These are phyloP conservation scores for Aspergillus sergii DNA, from an alignment of 2,329 filamentous ascomycete species.

Conservation along the genomic window DNA sequence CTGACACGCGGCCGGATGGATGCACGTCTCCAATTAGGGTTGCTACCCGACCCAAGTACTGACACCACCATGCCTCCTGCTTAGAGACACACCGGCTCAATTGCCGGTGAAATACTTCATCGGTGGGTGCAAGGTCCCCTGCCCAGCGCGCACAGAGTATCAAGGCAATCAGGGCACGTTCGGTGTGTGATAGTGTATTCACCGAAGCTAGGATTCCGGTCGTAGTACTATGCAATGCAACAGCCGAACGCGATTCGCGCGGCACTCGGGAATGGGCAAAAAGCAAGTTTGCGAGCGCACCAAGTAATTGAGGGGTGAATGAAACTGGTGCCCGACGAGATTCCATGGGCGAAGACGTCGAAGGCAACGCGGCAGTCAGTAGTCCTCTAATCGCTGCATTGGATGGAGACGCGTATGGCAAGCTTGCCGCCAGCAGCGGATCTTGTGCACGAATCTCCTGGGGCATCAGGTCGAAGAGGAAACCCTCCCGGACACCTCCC, in stretches of 20 bases:
- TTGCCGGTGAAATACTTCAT: conserved; percentile 57
- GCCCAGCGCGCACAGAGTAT: conserved; percentile 75
- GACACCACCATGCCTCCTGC: conserved; percentile 65
- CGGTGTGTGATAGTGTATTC: conserved; percentile 74
- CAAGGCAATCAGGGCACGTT: conserved; percentile 71
- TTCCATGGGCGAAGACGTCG: conserved; percentile 17
- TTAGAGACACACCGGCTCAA: conserved; percentile 57
- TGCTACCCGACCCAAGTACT: conserved; percentile 64
- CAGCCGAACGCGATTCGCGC: conserved; percentile 62
- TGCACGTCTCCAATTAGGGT: conserved; percentile 61
- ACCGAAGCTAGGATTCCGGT: conserved; percentile 66
- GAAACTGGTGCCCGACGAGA: conserved; percentile 38
- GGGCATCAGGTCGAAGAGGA: conserved; percentile 72
- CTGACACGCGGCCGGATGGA: conserved; percentile 56
- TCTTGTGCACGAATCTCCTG: conserved; percentile 61
- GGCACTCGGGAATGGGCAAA: conserved; percentile 55
- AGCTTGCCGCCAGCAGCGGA: conserved; percentile 67
- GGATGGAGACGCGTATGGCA: conserved; percentile 54
- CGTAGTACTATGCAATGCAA: conserved; percentile 72
- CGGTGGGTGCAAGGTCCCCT: conserved; percentile 61
- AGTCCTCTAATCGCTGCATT: conserved; percentile 51
- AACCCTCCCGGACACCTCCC: conserved; percentile 84
- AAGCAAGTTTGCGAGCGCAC: conserved; percentile 62
- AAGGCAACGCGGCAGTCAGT: conserved; percentile 53
- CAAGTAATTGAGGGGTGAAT: conserved; percentile 52